Evolutionary conservation across 1,284 basidiomycete genomes (phyloP).

Genomic region (Volvariella surrecta): DNA sequence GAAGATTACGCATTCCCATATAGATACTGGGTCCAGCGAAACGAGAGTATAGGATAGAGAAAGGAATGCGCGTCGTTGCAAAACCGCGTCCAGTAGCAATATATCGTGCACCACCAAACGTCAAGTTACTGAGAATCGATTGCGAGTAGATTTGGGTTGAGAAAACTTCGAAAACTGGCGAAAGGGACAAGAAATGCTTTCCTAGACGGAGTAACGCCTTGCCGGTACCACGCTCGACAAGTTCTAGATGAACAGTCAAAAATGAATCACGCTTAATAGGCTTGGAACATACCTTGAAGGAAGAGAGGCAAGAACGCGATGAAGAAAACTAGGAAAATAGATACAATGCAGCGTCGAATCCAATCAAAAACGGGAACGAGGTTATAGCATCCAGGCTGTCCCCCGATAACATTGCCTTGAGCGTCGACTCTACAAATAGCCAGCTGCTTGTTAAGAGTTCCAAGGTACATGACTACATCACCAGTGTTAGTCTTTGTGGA

Average conservation of each 20-base stretch:
- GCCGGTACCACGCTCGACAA: constrained; percentile 87
- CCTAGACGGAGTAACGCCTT: constrained; percentile 83
- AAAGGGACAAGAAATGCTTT: constrained; percentile 89
- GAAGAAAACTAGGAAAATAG: constrained; percentile 95
- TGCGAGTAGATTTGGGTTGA: constrained; percentile 95
- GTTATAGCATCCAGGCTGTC: constrained; percentile 87
- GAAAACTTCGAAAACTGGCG: constrained; percentile 95
- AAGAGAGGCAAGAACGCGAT: constrained; percentile 91
- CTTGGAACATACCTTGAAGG: constrained; percentile 70
- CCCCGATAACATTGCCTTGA: constrained; percentile 62
- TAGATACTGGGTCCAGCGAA: constrained; percentile 97
- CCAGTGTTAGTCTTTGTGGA: constrained; percentile 4
- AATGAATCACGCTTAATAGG: background rate
- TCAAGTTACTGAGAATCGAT: constrained; percentile 90
- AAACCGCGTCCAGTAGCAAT: constrained; percentile 99
- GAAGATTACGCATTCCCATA: constrained; percentile 84
- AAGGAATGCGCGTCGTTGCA: constrained; percentile 88
- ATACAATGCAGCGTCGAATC: constrained; percentile 92
- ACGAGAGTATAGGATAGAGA: constrained; percentile 90
- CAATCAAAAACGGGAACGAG: constrained; percentile 84
- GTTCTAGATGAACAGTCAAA: constrained; percentile 42
- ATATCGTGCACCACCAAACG: constrained; percentile 92
- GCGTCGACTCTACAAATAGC: constrained; percentile 71
- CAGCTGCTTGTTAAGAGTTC: constrained; percentile 79
- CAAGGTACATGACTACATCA: constrained; percentile 77